A percentile compares a stretch with the other conserved stretches of the same genome.
Conservation (phyloP, 129 eudicot species). For the Pittosporum tobira region DNA sequence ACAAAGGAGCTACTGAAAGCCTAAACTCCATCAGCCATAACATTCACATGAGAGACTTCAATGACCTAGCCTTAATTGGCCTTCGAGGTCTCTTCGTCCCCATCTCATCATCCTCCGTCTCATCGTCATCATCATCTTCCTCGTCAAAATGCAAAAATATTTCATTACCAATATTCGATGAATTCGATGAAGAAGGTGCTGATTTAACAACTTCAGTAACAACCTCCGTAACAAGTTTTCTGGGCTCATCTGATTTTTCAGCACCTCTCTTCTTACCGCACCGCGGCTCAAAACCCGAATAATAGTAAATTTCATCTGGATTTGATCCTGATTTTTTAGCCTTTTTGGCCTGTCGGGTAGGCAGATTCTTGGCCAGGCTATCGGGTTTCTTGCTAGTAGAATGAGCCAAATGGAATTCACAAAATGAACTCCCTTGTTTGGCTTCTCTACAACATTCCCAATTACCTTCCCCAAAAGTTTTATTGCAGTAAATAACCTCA, state of each 20-base stretch:
- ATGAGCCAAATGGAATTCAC: constrained; percentile 33
- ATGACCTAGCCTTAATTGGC: constrained; percentile 57
- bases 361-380: background rate
- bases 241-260: background rate
- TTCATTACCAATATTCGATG: constrained; percentile 7
- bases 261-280: constrained; percentile 67
- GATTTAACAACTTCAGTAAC: background rate
- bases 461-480: constrained; percentile 32
- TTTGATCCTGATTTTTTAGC: constrained; percentile 13
- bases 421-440: constrained; percentile 24
- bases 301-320: constrained; percentile 51
- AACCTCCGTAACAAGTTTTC: background rate
- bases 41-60: constrained; percentile 59
- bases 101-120: constrained; percentile 6
- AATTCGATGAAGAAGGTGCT: background rate
- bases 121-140: constrained; percentile 25
- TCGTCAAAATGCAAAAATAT: background rate
- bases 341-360: constrained; percentile 25
- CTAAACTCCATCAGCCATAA: too few relatives aligned
- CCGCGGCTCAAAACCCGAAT: constrained; percentile 76
- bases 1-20: too few relatives aligned
- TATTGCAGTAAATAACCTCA: constrained; percentile 24
- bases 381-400: constrained; percentile 10
- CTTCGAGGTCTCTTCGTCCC: constrained; percentile 22
- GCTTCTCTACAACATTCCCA: constrained; percentile 55